A percentile compares a stretch with the other conserved stretches of the same genome.
Evolutionary conservation across 1,284 basidiomycete species (phyloP).

Genomic region (Takashimella tepidaria): DNA sequence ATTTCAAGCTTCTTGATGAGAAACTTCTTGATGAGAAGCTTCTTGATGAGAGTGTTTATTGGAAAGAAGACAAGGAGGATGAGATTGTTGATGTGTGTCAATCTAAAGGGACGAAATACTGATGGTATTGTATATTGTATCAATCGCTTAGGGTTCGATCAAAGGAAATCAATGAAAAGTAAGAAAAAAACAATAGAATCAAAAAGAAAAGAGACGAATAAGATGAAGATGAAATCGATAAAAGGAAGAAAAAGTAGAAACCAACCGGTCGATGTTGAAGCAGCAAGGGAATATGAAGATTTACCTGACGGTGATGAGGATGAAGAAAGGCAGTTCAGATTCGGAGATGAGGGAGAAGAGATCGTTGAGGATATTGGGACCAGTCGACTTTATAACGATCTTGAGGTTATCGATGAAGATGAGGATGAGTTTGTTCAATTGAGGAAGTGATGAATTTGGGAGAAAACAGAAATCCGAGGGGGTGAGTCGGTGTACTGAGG

Average conservation of each 20-base stretch:
- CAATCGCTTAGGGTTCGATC: no score
- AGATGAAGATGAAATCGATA: no score
- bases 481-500: neutral
- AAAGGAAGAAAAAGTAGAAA: neutral
- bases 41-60: no score
- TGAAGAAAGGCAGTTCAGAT: slow-evolving; percentile 10
- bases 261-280: slow-evolving; percentile 14
- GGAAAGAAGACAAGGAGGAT: no score
- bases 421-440: neutral
- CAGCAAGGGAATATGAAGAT: slow-evolving; percentile 21
- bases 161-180: neutral
- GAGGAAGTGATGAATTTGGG: neutral
- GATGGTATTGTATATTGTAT: no score
- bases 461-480: no score
- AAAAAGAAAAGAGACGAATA: slow-evolving; percentile 4
- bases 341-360: slow-evolving; percentile 13
- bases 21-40: no score
- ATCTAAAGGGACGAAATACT: no score
- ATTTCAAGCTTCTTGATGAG: no score
- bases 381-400: neutral
- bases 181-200: slow-evolving; percentile 23
- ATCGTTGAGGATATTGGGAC: slow-evolving; percentile 1
- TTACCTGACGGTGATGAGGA: slow-evolving; percentile 5
- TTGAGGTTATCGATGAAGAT: neutral
- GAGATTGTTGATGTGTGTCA: no score